Conservation (phyloP, 1,284 basidiomycete genomes). For the Ustilago curta region DNA sequence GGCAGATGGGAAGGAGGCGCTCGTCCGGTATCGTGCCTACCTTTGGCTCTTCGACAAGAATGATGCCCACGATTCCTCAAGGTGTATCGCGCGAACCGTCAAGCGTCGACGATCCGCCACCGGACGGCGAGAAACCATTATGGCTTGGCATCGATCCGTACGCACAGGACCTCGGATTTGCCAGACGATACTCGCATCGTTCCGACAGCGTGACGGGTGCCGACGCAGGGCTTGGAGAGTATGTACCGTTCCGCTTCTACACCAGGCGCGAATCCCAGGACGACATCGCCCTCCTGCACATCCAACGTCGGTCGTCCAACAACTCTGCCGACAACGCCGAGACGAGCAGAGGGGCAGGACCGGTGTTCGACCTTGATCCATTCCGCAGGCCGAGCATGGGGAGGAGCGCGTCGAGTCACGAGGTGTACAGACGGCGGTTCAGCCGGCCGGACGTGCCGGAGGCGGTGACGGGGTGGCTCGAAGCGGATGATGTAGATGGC, state of each 20-base stretch:
- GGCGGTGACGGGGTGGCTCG: slow-evolving; percentile 6
- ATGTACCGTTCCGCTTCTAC: slow-evolving; percentile 25
- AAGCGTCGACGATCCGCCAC: background rate
- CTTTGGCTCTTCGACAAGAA: background rate
- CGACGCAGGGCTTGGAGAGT: slow-evolving; percentile 11
- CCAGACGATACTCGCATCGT: slow-evolving; percentile 8
- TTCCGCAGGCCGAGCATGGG: slow-evolving; percentile 11
- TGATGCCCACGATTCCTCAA: slow-evolving; percentile 43
- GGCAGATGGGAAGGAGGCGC: slow-evolving; percentile 33
- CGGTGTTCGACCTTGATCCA: slow-evolving; percentile 24
- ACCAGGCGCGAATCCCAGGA: slow-evolving; percentile 26
- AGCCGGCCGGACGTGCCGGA: slow-evolving; percentile 21
- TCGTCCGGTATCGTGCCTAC: slow-evolving; percentile 24
- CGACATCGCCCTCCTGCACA: slow-evolving; percentile 24
- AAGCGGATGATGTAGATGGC: background rate
- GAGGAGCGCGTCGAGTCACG: slow-evolving; percentile 6
- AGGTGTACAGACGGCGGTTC: background rate
- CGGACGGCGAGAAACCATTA: slow-evolving; percentile 3
- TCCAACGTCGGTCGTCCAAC: slow-evolving; percentile 5
- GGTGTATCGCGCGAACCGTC: slow-evolving; percentile 36
- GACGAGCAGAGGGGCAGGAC: background rate
- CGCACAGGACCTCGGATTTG: background rate
- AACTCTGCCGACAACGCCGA: background rate
- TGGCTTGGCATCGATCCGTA: slow-evolving; percentile 30
- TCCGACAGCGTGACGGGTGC: slow-evolving; percentile 25